Conservation (phyloP, 495 filamentous ascomycete genomes). For the Penicillium goetzii region DNA sequence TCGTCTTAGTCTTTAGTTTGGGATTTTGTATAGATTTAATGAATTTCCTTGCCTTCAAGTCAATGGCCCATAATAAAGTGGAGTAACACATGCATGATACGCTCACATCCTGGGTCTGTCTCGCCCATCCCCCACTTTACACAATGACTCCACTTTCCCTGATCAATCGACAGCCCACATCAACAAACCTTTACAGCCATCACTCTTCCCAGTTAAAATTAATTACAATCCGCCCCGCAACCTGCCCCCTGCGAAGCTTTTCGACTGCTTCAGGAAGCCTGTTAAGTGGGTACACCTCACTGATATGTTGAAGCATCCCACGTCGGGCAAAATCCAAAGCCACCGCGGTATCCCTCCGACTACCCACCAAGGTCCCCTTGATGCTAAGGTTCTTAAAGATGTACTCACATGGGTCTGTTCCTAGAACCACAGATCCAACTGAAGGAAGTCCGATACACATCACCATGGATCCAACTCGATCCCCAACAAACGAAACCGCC, state of each 20-base stretch:
- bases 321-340: conserved; percentile 52
- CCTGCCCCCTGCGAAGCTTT: conserved; percentile 44
- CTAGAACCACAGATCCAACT: conserved; percentile 36
- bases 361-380: conserved; percentile 53
- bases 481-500: conserved; percentile 41
- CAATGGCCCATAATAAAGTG: too few species aligned
- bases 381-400: conserved; percentile 49
- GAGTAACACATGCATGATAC: too few species aligned
- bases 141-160: background rate
- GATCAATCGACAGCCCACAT: background rate
- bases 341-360: conserved; percentile 47
- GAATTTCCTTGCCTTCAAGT: background rate
- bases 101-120: too few species aligned
- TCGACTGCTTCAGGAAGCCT: conserved; percentile 45
- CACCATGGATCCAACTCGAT: conserved; percentile 45
- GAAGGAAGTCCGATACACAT: conserved; percentile 52
- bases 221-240: conserved; percentile 54
- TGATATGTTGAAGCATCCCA: conserved; percentile 47
- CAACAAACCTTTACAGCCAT: background rate
- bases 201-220: conserved; percentile 49
- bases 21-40: background rate
- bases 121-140: too few species aligned
- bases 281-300: conserved; percentile 46
- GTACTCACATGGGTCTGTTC: conserved; percentile 47
- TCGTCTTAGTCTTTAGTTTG: background rate